These are phyloP conservation scores for Mortierella hygrophila DNA, from an alignment of 192 early-diverging fungal genomes.

Conservation along the genomic window DNA sequence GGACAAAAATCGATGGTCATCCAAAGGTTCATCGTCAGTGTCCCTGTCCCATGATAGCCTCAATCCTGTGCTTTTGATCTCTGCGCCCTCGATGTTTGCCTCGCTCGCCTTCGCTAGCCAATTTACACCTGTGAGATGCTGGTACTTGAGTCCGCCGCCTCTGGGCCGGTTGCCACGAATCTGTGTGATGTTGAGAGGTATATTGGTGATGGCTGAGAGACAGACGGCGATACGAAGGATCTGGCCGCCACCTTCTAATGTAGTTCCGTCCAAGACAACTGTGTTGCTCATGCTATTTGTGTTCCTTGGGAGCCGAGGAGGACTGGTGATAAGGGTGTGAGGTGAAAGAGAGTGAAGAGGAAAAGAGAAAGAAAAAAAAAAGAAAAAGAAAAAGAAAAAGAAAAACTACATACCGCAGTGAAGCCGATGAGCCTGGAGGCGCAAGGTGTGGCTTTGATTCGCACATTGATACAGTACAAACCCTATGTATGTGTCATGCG, in stretches of 20 bases:
- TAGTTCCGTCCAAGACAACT: not conserved
- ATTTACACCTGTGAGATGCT: not conserved
- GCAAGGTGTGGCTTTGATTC: not conserved
- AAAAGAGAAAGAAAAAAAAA: not conserved
- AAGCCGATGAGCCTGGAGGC: not conserved
- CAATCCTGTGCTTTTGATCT: not conserved
- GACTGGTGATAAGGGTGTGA: not conserved
- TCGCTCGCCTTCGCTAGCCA: not conserved
- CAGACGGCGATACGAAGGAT: not conserved
- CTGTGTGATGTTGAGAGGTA: not conserved
- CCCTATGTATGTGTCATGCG: too few species aligned
- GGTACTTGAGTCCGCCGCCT: not conserved
- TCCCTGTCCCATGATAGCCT: not conserved
- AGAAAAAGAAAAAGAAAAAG: not conserved
- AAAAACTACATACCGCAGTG: not conserved
- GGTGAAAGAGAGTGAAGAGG: not conserved
- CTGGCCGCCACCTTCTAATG: not conserved
- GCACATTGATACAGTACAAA: too few species aligned
- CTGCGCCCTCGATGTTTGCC: not conserved
- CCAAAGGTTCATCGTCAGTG: not conserved
- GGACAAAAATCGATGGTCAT: not conserved
- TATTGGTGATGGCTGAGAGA: not conserved
- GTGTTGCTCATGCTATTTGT: not conserved
- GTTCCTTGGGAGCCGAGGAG: not conserved
- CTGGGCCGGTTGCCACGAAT: not conserved